Conservation (phyloP, 805 yeast species). For the Lipomyces japonicus region DNA sequence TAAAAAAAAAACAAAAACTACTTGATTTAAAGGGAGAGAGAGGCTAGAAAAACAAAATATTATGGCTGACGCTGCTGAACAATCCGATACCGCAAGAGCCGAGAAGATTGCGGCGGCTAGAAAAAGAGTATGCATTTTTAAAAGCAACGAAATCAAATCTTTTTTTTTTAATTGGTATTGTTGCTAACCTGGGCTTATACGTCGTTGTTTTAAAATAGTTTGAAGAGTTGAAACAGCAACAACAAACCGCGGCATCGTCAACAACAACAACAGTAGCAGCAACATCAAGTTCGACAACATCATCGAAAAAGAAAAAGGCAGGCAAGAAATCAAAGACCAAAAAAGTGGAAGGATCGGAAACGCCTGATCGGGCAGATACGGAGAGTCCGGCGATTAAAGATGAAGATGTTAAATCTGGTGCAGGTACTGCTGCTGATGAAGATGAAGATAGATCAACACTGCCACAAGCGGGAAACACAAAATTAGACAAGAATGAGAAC, state of each 20-base stretch:
- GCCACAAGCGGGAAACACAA: conserved; percentile 10
- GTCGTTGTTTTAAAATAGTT: conserved; percentile 40
- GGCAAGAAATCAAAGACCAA: conserved; percentile 3
- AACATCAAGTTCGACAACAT: conserved; percentile 47
- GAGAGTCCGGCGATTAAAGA: conserved; percentile 26
- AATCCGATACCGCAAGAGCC: conserved; percentile 45
- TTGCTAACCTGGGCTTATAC: not conserved
- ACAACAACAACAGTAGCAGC: conserved; percentile 35
- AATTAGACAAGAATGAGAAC: conserved; percentile 34
- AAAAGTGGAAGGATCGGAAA: conserved; percentile 5
- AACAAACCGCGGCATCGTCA: conserved; percentile 49
- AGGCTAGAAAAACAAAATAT: too few relatives aligned
- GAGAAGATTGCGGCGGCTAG: conserved; percentile 72
- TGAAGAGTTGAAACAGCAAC: conserved; percentile 61
- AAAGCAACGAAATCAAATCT: not conserved
- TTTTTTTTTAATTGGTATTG: not conserved
- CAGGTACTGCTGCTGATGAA: conserved; percentile 48
- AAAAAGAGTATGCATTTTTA: conserved; percentile 47
- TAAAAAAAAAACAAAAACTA: too few relatives aligned
- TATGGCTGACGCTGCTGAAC: conserved; percentile 37
- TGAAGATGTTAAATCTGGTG: conserved; percentile 41
- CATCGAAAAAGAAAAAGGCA: conserved; percentile 35
- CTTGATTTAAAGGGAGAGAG: too few relatives aligned
- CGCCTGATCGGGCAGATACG: conserved; percentile 12
- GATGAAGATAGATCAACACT: conserved; percentile 6